Evolutionary conservation across 495 filamentous ascomycete genomes (phyloP), one percentile per base, ranked within the genome.

Genomic region (Cetradonia linearis): DNA sequence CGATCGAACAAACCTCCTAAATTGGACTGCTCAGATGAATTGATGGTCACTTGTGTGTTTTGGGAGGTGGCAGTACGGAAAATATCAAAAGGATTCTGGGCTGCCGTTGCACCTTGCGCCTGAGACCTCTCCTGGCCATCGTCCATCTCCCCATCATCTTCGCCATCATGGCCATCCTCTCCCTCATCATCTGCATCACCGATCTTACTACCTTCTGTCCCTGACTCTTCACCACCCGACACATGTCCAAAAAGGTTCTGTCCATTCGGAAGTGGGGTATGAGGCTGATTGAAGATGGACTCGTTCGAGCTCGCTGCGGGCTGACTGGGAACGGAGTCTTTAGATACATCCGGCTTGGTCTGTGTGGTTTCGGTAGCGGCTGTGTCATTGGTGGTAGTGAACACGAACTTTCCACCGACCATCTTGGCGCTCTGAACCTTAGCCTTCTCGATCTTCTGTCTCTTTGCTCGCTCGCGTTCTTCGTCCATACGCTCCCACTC

Each of bases 221-320:
- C 74, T 49, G 73, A 73, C 44, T 75, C 81, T 16, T 72, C 73
- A 38, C 78, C 42, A 46, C 42, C 25, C 11, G 20, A 3, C 13
- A 7, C 20, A 2, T 18, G n/a, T 55, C 82, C 77, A 59, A 87
- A 87, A 28, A 85, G 83, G 62, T 86, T 86, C 40, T 69, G 44
- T 13, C 38, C 62, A 33, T 44, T 69, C 3, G 61, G 64, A 14
- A 60, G 59, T 33, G 60, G 52, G 14, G 1, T 64, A 44, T n/a
- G 63, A 13, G 23, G 67, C 55, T 30, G 66, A 25, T 65, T 62
- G 13, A 63, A 56, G 30, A 68, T 68, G n/a, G 64, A 60, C 7
- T 67, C 62, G 23, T 38, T 46, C 38, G 65, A 66, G 16, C 56
- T 14, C 16, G 38, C 38, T 40, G n/a, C 5, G 16, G 38, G 7